Conservation (phyloP, 257 asterid species). For the Cordia subcordata region DNA sequence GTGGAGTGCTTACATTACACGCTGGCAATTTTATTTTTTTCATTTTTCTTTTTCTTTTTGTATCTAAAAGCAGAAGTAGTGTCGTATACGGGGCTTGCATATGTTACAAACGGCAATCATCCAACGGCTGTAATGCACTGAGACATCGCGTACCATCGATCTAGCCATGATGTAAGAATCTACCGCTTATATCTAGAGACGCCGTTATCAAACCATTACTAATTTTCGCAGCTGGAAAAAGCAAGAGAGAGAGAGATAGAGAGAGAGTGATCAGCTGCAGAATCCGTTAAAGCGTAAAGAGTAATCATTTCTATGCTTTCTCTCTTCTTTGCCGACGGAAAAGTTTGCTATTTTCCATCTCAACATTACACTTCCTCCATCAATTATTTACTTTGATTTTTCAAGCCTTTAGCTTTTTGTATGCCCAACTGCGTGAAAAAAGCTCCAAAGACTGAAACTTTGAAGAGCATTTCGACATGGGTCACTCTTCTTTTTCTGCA, state of each 20-base stretch:
- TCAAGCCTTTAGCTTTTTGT: too few species aligned
- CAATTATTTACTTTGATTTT: background rate
- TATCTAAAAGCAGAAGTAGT: too few species aligned
- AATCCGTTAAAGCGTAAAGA: background rate
- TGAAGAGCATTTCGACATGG: too few species aligned
- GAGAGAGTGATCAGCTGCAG: background rate
- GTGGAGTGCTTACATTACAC: too few species aligned
- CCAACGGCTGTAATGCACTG: background rate
- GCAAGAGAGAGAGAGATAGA: background rate
- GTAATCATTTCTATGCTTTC: background rate
- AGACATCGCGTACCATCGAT: background rate
- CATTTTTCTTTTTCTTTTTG: too few species aligned
- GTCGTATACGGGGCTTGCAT: too few species aligned
- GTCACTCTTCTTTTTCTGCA: too few species aligned
- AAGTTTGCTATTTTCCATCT: background rate
- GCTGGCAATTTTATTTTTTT: too few species aligned
- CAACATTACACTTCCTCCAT: background rate
- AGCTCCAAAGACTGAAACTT: too few species aligned
- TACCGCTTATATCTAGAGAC: background rate
- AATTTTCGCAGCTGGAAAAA: background rate
- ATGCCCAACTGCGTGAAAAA: too few species aligned
- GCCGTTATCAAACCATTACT: background rate
- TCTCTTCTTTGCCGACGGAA: background rate
- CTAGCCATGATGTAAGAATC: background rate
- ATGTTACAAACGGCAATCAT: too few species aligned